Evolutionary conservation across 305 asterid species (phyloP), one percentile per base, ranked within the genome.

Genomic region (Stenogyne calaminthoides): DNA sequence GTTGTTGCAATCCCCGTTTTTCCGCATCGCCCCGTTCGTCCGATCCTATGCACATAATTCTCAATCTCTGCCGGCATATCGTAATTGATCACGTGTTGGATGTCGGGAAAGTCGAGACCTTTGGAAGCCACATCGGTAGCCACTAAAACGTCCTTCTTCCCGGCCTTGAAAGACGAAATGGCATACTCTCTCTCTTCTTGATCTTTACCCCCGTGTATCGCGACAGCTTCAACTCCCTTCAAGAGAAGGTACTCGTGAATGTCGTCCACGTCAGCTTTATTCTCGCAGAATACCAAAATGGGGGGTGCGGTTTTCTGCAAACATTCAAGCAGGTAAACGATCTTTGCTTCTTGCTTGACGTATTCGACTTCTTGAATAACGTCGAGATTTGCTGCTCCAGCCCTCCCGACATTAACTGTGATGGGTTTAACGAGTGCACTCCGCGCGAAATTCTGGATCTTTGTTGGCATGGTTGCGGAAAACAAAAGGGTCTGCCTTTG

Each of bases 41-140:
- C 96, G 46, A 92, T 90, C 84, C 98, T 81, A 57, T 92, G 98
- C 5, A 92, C 97, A 19, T 92, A 92, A 69, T 92, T 92, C 70
- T 92, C 97, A 47, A 92, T 92, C 76, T 92, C 97, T 0, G 89
- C 98, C 0, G 97, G 98, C 98, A 90, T 92, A 67, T 92, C 97
- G 12, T 90, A 92, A 82, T 92, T 92, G 67, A 90, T 87, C 39
- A 91, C 92, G 3, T 91, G 97, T 69, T 91, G 93, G 64, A 89
- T 91, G 42, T 91, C 96, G 0, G 96, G 97, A 69, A 89, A 91
- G 75, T 91, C 97, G 7, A 91, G 87, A 69, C 97, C 97, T 70
- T 91, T 91, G 0, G 97, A 88, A 37, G 96, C 97, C 37, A 91
- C 93, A 49, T 91, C 93, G 0, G 97, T 91, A n/a, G 96, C 97